Base-by-base conservation (phyloP, 768 basidiomycete species). In the Auriculariales sp. region DNA sequence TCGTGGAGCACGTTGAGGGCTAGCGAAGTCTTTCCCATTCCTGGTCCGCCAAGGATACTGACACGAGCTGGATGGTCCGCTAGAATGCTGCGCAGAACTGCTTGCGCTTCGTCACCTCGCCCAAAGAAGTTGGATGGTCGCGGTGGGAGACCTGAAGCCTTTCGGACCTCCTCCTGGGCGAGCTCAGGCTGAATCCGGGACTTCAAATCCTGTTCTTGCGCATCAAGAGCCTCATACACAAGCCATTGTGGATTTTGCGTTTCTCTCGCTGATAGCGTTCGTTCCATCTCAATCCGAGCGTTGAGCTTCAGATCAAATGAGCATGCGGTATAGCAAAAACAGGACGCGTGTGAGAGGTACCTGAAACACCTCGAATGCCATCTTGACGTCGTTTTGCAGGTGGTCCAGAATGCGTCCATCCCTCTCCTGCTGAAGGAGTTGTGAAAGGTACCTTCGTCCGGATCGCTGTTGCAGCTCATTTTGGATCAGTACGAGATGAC, bases 11-110 rank as follows among this genome's bases (percentile, higher is more conserved):
- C 60, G 3, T 63, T 61, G 9, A 67, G 58, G 2, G 69, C 66
- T 29, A 64, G 52, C 3, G 65, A 57, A 3, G 69, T 68, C 55
- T 70, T 70, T 11, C 69, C 68, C 53, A 68, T 67, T 10, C 69
- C 69, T 2, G 66, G 69, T 2, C 49, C 30, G 6, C 61, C 61
- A 28, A 62, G 53, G 44, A 62, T 52, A 49, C 47, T 54, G 46
- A 49, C 47, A 29, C 15, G 50, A 25, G 39, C 39, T 19, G 39
- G 19, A 10, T 44, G 12, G 19, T 12, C 14, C 5, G 14, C 4
- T 7, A 4, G 9, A 4, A 44, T 5, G 17, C 12, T 19, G 5
- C 14, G 12, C 4, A 44, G 12, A 15, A 44, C 22, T 5, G 19
- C 19, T 1, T 44, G 5, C 39, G 39, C 27, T 19, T 44, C 39